These are phyloP conservation scores for Thielaviopsis ethacetica DNA, from an alignment of 2,329 filamentous ascomycete genomes.

Conservation along the genomic window DNA sequence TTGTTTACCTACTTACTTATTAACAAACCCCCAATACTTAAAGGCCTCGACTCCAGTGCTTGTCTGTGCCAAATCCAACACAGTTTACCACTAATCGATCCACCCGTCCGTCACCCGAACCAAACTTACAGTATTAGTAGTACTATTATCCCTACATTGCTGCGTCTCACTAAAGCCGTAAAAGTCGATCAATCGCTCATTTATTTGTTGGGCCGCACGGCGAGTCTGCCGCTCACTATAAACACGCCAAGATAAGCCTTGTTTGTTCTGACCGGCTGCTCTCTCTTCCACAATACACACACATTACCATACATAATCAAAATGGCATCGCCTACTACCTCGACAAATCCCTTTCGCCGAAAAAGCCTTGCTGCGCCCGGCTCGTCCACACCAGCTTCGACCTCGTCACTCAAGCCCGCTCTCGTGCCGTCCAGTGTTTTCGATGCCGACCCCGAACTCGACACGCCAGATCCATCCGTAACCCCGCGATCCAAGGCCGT, in stretches of 20 bases:
- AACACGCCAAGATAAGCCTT: too few relatives aligned
- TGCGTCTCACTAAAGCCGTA: too few relatives aligned
- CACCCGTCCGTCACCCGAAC: too few relatives aligned
- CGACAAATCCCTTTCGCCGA: conserved; percentile 11
- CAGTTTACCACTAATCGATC: too few relatives aligned
- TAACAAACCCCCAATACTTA: not conserved
- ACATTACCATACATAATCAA: too few relatives aligned
- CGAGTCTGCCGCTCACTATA: too few relatives aligned
- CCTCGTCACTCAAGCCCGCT: conserved; percentile 1
- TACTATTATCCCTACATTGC: too few relatives aligned
- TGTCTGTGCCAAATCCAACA: not conserved
- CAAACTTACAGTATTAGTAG: too few relatives aligned
- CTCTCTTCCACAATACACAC: too few relatives aligned
- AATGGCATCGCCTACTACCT: conserved; percentile 2
- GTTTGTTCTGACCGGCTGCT: too few relatives aligned
- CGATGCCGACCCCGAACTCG: conserved; percentile 3
- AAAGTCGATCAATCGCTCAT: too few relatives aligned
- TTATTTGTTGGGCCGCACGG: too few relatives aligned
- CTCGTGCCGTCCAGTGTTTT: conserved; percentile 3
- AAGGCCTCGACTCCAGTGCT: not conserved
- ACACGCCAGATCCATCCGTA: conserved; percentile 1
- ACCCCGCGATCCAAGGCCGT: conserved; percentile 29
- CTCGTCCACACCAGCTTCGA: not conserved
- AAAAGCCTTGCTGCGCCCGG: not conserved
- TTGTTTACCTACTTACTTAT: not conserved